phyloP scores from a whole-genome alignment of 1,284 basidiomycete genomes.

The Ceratobasidium sp. region DNA sequence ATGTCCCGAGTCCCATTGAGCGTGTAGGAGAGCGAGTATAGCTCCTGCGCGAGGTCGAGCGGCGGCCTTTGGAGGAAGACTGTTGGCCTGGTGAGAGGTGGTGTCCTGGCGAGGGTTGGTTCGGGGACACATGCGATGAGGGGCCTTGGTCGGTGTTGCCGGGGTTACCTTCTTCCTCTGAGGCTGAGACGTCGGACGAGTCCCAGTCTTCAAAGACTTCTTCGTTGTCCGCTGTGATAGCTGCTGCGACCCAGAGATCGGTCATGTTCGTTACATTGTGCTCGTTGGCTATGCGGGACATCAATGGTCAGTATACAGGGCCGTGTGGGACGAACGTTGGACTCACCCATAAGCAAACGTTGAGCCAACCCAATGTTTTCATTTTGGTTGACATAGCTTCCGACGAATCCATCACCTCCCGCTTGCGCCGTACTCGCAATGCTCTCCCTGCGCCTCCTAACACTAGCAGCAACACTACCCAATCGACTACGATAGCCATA shows the following conservation, averaged over 20 bases:
- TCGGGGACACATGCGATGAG: slow-evolving; percentile 48
- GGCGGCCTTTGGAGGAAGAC: slow-evolving; percentile 32
- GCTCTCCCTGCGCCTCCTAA: slow-evolving; percentile 62
- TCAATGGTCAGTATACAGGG: background rate
- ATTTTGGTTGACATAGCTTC: slow-evolving; percentile 37
- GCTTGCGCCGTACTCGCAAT: slow-evolving; percentile 54
- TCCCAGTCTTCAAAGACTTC: slow-evolving; percentile 48
- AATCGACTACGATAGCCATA: slow-evolving; percentile 70
- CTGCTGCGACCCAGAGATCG: slow-evolving; percentile 92
- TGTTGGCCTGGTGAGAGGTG: slow-evolving; percentile 28
- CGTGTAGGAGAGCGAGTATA: slow-evolving; percentile 32
- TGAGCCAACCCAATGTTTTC: slow-evolving; percentile 79
- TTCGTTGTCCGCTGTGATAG: slow-evolving; percentile 84
- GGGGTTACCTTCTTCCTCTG: slow-evolving; percentile 55
- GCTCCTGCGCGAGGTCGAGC: slow-evolving; percentile 38
- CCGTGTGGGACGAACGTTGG: background rate
- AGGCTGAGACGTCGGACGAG: slow-evolving; percentile 70
- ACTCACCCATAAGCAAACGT: slow-evolving; percentile 74
- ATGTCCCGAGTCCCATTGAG: background rate
- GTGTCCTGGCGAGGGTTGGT: slow-evolving; percentile 31
- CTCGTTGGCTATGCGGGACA: slow-evolving; percentile 72
- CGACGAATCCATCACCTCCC: slow-evolving; percentile 52
- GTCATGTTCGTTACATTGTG: slow-evolving; percentile 89
- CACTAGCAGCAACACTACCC: slow-evolving; percentile 52
- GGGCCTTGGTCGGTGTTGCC: slow-evolving; percentile 58